Conservation (phyloP, 441 rosid species). For the Corymbia citriodora region DNA sequence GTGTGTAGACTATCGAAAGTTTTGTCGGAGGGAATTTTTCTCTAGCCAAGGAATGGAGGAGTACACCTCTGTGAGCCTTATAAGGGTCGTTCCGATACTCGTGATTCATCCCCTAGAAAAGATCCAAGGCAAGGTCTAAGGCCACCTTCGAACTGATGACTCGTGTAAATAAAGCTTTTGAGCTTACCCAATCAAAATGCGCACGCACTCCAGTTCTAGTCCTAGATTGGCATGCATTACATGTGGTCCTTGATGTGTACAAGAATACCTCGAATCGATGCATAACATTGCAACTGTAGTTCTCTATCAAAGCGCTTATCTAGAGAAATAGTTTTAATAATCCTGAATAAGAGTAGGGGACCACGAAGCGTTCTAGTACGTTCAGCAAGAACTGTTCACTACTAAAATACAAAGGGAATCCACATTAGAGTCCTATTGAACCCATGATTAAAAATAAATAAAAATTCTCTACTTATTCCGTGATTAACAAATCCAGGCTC, state of each 20-base stretch:
- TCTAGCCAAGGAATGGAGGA: not conserved
- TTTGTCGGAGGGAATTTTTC: not conserved
- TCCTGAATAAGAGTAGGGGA: not conserved
- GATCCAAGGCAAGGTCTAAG: not conserved
- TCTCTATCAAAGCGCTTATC: not conserved
- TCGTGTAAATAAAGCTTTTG: not conserved
- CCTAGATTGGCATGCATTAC: not conserved
- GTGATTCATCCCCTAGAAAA: not conserved
- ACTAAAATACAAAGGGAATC: not conserved
- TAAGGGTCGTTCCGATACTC: not conserved
- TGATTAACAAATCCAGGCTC: not conserved
- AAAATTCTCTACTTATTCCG: not conserved
- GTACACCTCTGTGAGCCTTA: not conserved
- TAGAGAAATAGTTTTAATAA: not conserved
- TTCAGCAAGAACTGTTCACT: not conserved
- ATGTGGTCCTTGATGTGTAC: not conserved
- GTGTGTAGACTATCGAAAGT: not conserved
- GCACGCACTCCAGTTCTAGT: not conserved
- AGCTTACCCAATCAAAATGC: not conserved
- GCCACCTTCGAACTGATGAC: not conserved
- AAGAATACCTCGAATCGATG: not conserved
- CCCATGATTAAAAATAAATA: not conserved
- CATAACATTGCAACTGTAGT: not conserved
- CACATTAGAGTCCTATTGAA: not conserved
- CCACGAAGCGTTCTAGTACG: not conserved